phyloP scores from a whole-genome alignment of 169 alveolate genomes.

The Theileria orientalis region DNA sequence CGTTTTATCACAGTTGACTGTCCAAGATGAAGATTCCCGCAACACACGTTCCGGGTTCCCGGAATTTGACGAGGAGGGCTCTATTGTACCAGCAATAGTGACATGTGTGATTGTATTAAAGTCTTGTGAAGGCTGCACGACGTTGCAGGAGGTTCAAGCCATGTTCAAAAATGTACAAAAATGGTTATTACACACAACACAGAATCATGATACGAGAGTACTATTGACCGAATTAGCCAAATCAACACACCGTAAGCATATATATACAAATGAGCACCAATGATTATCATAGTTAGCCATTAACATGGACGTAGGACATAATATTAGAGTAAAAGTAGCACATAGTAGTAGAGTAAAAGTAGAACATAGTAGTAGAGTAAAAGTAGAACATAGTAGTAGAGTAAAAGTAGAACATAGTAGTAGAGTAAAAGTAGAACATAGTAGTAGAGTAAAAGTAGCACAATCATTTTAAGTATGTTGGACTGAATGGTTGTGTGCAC shows the following conservation, averaged over 20 bases:
- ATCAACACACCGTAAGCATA: conserved; percentile 14
- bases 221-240: conserved; percentile 59
- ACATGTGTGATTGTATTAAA: conserved; percentile 53
- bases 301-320: too few relatives aligned
- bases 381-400: too few relatives aligned
- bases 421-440: too few relatives aligned
- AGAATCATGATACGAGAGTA: conserved; percentile 16
- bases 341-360: too few relatives aligned
- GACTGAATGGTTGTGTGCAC: neutral
- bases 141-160: conserved; percentile 23
- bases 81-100: conserved; percentile 57
- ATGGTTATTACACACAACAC: conserved; percentile 21
- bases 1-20: conserved; percentile 17
- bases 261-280: neutral
- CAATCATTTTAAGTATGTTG: neutral
- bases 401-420: too few relatives aligned
- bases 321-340: too few relatives aligned
- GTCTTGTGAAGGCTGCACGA: conserved; percentile 35
- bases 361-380: too few relatives aligned
- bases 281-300: too few relatives aligned
- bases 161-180: conserved; percentile 20
- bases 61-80: conserved; percentile 27
- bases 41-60: conserved; percentile 23
- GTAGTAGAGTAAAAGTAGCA: too few relatives aligned
- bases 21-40: neutral